Percentiles rank a stretch among this genome's conserved stretches.
Conservation (phyloP, 345 rosid genomes). For the Melastoma malabathricum region DNA sequence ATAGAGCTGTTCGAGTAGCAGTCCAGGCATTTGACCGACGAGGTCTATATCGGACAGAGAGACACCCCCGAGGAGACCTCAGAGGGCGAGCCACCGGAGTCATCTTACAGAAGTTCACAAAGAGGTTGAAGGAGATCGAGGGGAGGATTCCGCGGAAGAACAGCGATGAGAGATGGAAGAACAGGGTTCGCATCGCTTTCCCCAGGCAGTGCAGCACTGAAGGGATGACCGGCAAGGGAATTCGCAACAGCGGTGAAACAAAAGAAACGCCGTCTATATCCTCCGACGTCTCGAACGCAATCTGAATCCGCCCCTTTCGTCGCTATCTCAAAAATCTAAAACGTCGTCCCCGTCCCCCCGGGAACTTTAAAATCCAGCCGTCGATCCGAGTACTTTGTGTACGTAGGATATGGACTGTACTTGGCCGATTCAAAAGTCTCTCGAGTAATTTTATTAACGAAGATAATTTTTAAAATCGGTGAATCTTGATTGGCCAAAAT, state of each 20-base stretch:
- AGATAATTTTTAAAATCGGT: too few species aligned
- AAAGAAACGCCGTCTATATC: too few species aligned
- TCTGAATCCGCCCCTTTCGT: too few species aligned
- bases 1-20: slow-evolving; percentile 18
- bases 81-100: slow-evolving; percentile 13
- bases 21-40: slow-evolving; percentile 34
- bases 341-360: too few species aligned
- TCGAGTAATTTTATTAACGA: too few species aligned
- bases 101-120: slow-evolving; percentile 22
- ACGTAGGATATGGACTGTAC: too few species aligned
- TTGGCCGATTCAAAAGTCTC: too few species aligned
- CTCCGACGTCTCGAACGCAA: too few species aligned
- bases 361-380: too few species aligned
- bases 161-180: slow-evolving; percentile 10
- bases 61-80: slow-evolving; percentile 19
- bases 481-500: too few species aligned
- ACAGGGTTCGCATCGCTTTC: slow-evolving; percentile 29
- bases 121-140: slow-evolving; percentile 23
- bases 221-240: slow-evolving; percentile 38
- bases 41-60: slow-evolving; percentile 33
- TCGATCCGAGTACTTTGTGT: too few species aligned
- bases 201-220: slow-evolving; percentile 25
- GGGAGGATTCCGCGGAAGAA: slow-evolving; percentile 23
- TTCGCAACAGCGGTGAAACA: slow-evolving; percentile 20
- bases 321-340: too few species aligned